phyloP scores from a whole-genome alignment of 129 eudicot genomes.

The Erigeron canadensis region DNA sequence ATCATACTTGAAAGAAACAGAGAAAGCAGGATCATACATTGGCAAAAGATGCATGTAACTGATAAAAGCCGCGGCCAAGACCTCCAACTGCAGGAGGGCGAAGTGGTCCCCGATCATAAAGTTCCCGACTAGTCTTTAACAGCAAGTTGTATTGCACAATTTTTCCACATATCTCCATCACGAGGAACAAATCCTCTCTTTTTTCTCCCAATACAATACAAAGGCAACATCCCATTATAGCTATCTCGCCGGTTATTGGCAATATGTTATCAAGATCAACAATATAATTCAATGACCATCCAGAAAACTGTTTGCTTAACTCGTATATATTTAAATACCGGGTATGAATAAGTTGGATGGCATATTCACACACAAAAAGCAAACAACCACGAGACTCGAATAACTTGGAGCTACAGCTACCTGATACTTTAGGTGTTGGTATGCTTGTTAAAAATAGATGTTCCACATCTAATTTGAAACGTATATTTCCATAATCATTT shows the following conservation, averaged over 20 bases:
- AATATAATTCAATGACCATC: constrained; percentile 13
- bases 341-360: not conserved
- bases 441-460: not conserved
- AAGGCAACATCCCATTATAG: not conserved
- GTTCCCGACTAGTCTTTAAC: not conserved
- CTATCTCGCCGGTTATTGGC: not conserved
- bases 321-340: not conserved
- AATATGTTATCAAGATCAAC: constrained; percentile 11
- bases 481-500: not conserved
- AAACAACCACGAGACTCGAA: constrained; percentile 23
- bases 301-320: not conserved
- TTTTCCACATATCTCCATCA: constrained; percentile 12
- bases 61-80: not conserved
- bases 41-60: constrained; percentile 20
- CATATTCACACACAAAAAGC: not conserved
- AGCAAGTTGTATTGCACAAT: not conserved
- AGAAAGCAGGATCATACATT: constrained; percentile 12
- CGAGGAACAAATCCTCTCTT: constrained; percentile 19
- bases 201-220: constrained; percentile 13
- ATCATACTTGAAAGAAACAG: too few relatives aligned
- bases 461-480: constrained; percentile 1
- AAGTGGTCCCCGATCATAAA: not conserved
- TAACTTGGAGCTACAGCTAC: not conserved
- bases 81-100: too few relatives aligned
- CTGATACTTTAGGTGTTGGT: not conserved